Evolutionary conservation across 306 rosid species (phyloP).

Genomic region (cucumber (Cucumis sativus)): Cucumber_9930_V3 NC_026660.2:30832001-30832500

Average conservation of each 20-base stretch:
- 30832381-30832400: too few relatives aligned
- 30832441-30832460: too few relatives aligned
- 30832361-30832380: neutral
- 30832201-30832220: neutral
- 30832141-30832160: constrained; percentile 45
- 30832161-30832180: neutral
- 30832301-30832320: constrained; percentile 95
- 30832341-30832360: neutral
- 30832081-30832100: constrained; percentile 74
- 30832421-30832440: too few relatives aligned
- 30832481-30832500: too few relatives aligned
- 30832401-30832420: too few relatives aligned
- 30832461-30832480: too few relatives aligned
- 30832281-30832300: constrained; percentile 84
- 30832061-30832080: constrained; percentile 64
- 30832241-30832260: constrained; percentile 85
- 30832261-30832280: constrained; percentile 82
- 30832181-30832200: neutral
- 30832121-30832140: constrained; percentile 86
- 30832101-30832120: constrained; percentile 86
- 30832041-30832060: constrained; percentile 85
- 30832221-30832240: too few relatives aligned
- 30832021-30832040: constrained; percentile 89
- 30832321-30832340: neutral
- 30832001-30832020: constrained; percentile 93